Conservation (phyloP, 192 early-diverging fungal genomes). For the Rhizophagus sp. region DNA sequence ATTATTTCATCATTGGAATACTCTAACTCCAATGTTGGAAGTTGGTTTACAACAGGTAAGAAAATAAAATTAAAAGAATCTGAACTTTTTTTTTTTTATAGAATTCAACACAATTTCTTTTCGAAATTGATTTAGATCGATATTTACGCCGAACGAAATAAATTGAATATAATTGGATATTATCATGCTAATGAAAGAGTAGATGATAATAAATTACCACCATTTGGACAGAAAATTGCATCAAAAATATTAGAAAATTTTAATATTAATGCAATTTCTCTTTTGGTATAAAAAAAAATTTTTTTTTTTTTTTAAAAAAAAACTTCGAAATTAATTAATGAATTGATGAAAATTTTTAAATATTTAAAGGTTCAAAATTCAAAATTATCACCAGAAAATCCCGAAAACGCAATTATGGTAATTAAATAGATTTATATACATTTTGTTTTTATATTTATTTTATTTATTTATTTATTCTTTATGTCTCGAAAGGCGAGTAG, state of each 20-base stretch:
- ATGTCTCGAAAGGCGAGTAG: too few relatives aligned
- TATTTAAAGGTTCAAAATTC: conserved; percentile 13
- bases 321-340: background rate
- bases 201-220: conserved; percentile 45
- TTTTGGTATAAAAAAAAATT: conserved; percentile 48
- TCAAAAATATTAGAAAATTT: conserved; percentile 47
- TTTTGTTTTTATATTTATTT: too few relatives aligned
- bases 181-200: conserved; percentile 61
- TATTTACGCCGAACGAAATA: conserved; percentile 50
- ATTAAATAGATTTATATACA: background rate
- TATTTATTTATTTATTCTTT: too few relatives aligned
- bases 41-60: conserved; percentile 79
- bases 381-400: conserved; percentile 22
- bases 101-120: background rate
- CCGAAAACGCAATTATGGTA: conserved; percentile 37
- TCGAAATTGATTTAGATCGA: conserved; percentile 47
- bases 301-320: too few relatives aligned
- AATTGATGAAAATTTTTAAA: background rate
- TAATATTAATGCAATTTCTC: conserved; percentile 48
- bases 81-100: conserved; percentile 19
- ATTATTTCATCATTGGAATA: conserved; percentile 79
- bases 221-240: conserved; percentile 52
- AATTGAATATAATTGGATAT: conserved; percentile 59
- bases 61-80: background rate
- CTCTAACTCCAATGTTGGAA: conserved; percentile 81